Evolutionary conservation across 1,284 basidiomycete species (phyloP).

Genomic region (Cutaneotrichosporon sp.): DNA sequence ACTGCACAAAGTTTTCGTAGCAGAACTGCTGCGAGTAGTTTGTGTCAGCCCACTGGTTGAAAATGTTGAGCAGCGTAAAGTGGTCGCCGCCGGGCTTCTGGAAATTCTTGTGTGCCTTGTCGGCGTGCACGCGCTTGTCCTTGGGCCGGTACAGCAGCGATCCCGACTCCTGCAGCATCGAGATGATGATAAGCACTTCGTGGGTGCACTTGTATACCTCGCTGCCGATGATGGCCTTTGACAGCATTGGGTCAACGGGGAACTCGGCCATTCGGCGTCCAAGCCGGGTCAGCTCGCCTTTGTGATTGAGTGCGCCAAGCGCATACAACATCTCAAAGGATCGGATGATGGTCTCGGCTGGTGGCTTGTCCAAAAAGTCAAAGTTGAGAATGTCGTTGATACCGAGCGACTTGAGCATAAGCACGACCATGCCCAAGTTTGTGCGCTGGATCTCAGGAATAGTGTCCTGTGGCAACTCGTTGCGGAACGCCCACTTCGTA

Average conservation of each 20-base stretch:
- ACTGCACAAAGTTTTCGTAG: conserved; percentile 95
- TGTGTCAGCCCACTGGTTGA: conserved; percentile 97
- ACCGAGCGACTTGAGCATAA: conserved; percentile 59
- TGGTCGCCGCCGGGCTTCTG: conserved; percentile 94
- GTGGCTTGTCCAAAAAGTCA: conserved; percentile 62
- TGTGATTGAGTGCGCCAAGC: conserved; percentile 89
- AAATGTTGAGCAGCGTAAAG: conserved; percentile 93
- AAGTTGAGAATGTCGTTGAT: conserved; percentile 61
- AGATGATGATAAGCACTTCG: conserved; percentile 93
- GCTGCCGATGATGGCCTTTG: conserved; percentile 91
- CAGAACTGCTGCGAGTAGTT: conserved; percentile 90
- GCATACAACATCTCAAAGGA: conserved; percentile 92
- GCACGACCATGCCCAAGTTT: conserved; percentile 52
- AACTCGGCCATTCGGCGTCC: conserved; percentile 98
- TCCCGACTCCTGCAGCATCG: conserved; percentile 93
- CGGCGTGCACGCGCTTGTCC: conserved; percentile 91
- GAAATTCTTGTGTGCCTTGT: conserved; percentile 95
- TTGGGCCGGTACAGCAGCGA: conserved; percentile 96
- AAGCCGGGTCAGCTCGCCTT: conserved; percentile 91
- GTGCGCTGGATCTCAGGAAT: conserved; percentile 56
- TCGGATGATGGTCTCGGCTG: conserved; percentile 95
- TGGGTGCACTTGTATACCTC: conserved; percentile 94
- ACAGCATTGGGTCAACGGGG: conserved; percentile 96
- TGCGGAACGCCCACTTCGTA: conserved; percentile 61
- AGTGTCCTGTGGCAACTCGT: conserved; percentile 59